Base-by-base conservation (phyloP, 441 rosid species). In the Daphne laureola region DNA sequence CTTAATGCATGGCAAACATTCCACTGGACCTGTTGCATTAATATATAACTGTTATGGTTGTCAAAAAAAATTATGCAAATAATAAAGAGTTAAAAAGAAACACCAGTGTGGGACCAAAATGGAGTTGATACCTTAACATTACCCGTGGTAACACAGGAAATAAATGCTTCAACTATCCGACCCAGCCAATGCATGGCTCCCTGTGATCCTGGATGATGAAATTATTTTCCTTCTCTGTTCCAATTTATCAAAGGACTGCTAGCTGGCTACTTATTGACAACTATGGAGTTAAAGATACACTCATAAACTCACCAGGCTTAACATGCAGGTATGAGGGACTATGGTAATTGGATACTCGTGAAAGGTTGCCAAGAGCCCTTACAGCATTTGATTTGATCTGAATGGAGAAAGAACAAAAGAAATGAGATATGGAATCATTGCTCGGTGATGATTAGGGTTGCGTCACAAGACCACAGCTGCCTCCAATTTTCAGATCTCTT, bases 321-420 rank as follows among this genome's bases (percentile, higher is more conserved):
- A 47, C 70, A 66, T 71, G 66, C 54, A 38, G 62, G 41, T 59
- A 52, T 62, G 68, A 58, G 25, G 73, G 59, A 63, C 69, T 58
- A 52, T 64, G 58, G 62, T 60, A 70, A 48, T 65, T 69, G 55
- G 76, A 72, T 79, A 78, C 71, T 72, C 89, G 77, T 49, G 96
- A 78, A 64, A 88, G 88, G 77, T 78, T 88, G 46, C 98, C 98
- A 51, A 92, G 94, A 72, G 94, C 91, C 70, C 98, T 84, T 56
- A 92, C 98, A 64, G 96, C 95, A 79, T 92, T 92, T 59, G 95
- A 77, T 80, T 86, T 92, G 21, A 92, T 74, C 98, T 92, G 63
- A 55, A 40, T 48, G 51, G 43, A 59, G 13, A 45, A 42, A 43
- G 14, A 48, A 18, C 42, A 18, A 25, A 49, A 47, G 14, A 48